Evolutionary conservation across 495 filamentous ascomycete species (phyloP).

Genomic region (Extremus antarcticus): DNA sequence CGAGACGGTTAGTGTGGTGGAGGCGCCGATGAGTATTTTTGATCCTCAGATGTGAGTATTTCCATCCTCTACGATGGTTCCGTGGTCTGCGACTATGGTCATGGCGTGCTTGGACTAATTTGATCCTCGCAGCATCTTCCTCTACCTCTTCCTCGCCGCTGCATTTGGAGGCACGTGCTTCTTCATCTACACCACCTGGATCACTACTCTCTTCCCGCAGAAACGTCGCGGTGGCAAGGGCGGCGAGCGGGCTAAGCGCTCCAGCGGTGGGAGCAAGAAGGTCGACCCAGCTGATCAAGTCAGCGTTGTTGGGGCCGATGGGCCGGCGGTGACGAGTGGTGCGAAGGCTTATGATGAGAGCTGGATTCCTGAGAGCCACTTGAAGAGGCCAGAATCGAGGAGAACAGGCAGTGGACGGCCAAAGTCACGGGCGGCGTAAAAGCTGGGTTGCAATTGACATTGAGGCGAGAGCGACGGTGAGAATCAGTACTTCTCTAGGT

Average conservation of each 20-base stretch:
- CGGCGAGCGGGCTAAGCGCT: conserved; percentile 46
- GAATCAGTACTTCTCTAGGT: too few relatives aligned
- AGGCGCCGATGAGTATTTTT: conserved; percentile 83
- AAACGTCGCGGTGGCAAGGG: conserved; percentile 59
- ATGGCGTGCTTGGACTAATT: too few relatives aligned
- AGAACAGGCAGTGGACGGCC: conserved; percentile 58
- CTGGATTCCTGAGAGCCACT: conserved; percentile 89
- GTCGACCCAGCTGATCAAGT: conserved; percentile 47
- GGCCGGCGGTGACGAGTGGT: conserved; percentile 53
- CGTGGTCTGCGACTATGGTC: neutral
- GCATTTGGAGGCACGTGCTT: conserved; percentile 70
- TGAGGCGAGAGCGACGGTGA: too few relatives aligned
- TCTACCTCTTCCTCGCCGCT: conserved; percentile 81
- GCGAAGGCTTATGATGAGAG: conserved; percentile 80
- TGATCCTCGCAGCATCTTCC: conserved; percentile 79
- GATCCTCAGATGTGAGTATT: conserved; percentile 87
- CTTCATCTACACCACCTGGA: conserved; percentile 97
- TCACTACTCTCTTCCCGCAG: conserved; percentile 93
- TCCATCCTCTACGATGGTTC: conserved; percentile 1
- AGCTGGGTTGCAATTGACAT: too few relatives aligned
- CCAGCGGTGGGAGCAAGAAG: conserved; percentile 52
- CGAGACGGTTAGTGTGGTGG: conserved; percentile 78
- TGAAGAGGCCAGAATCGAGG: conserved; percentile 73
- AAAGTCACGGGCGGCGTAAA: conserved; percentile 17
- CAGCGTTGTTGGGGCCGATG: conserved; percentile 56